phyloP scores from a whole-genome alignment of 352 stramenopile genomes.

The Stramenopiles sp. region DNA sequence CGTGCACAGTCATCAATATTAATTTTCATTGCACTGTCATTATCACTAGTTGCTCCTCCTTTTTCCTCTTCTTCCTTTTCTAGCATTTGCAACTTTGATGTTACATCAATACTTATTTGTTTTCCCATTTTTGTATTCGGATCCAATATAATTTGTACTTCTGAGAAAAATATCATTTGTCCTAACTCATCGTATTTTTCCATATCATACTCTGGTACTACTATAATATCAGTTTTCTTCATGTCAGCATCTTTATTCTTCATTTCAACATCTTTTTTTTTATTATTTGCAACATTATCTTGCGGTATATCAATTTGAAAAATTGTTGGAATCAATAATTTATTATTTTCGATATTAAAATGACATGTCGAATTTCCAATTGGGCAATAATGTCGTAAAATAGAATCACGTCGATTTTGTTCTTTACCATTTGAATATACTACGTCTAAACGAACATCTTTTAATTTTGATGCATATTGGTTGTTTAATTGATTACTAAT shows the following conservation, averaged over 20 bases:
- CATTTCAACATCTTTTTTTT: no score
- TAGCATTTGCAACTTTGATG: neutral
- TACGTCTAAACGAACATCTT: neutral
- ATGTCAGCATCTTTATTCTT: no score
- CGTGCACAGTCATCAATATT: neutral
- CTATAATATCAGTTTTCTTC: no score
- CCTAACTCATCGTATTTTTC: neutral
- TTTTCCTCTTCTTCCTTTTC: neutral
- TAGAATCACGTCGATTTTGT: neutral
- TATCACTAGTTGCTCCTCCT: neutral
- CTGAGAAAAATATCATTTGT: neutral
- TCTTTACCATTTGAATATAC: neutral
- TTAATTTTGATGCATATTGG: neutral
- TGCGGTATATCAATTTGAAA: neutral
- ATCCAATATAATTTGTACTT: neutral
- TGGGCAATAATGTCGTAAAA: constrained; percentile 1
- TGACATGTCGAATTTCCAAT: neutral
- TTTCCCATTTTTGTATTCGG: neutral
- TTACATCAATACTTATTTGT: neutral
- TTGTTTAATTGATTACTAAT: neutral
- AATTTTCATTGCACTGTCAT: constrained; percentile 1
- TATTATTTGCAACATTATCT: neutral
- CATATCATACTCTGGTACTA: no score
- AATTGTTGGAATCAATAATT: neutral
- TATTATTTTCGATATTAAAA: neutral